phyloP scores from a whole-genome alignment of 2,329 filamentous ascomycete genomes.

The Hypoxylon sp. region DNA sequence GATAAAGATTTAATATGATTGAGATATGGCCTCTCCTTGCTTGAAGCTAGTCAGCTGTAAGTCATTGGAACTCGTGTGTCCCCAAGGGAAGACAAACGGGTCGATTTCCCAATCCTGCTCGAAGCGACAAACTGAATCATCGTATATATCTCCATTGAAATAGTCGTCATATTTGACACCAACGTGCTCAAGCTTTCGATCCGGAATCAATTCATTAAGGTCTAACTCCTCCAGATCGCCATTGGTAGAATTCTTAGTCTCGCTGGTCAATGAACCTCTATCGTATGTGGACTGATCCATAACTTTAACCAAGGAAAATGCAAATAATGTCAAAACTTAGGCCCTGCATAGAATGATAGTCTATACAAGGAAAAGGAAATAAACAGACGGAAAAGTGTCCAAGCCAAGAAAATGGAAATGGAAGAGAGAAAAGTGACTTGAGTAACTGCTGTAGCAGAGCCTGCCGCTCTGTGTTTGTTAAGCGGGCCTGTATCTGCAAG shows the following conservation, averaged over 20 bases:
- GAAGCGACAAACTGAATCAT: neutral
- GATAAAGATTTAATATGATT: slow-evolving; percentile 38
- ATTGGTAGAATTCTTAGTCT: neutral
- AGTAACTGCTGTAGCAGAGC: slow-evolving; percentile 24
- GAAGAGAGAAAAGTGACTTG: slow-evolving; percentile 20
- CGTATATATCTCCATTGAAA: slow-evolving; percentile 43
- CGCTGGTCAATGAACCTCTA: neutral
- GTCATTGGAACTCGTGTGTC: neutral
- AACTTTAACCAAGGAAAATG: neutral
- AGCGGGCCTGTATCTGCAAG: slow-evolving; percentile 39
- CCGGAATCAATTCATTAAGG: slow-evolving; percentile 36
- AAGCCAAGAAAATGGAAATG: neutral
- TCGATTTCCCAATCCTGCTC: slow-evolving; percentile 37
- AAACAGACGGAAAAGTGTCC: slow-evolving; percentile 2
- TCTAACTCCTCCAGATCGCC: neutral
- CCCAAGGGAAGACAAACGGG: slow-evolving; percentile 27
- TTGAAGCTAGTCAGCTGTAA: slow-evolving; percentile 28
- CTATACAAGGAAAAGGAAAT: slow-evolving; percentile 11
- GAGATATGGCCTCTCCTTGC: slow-evolving; percentile 41
- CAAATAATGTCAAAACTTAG: neutral
- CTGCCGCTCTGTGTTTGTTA: slow-evolving; percentile 27
- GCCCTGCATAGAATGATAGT: neutral
- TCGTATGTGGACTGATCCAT: slow-evolving; percentile 19
- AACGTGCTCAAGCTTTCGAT: slow-evolving; percentile 28
- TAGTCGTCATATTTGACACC: slow-evolving; percentile 36